A percentile compares a stretch with the other conserved stretches of the same genome.
Conservation (phyloP, 352 stramenopile species). For the Blastocystis sp. region DNA sequence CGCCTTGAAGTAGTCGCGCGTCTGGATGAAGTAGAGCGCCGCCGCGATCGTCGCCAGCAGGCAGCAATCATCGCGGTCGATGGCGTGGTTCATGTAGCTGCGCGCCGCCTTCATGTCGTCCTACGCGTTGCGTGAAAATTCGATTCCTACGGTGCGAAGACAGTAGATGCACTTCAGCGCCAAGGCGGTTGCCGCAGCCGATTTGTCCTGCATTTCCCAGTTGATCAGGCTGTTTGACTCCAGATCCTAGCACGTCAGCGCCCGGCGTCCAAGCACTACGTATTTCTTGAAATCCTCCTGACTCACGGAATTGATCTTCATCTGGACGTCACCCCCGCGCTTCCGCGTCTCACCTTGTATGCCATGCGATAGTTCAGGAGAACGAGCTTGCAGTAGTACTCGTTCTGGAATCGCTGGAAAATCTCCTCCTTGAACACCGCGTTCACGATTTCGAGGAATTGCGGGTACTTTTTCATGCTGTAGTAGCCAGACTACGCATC, state of each 20-base stretch:
- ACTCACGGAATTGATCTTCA: constrained; percentile 59
- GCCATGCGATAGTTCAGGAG: constrained; percentile 59
- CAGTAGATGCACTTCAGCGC: constrained; percentile 69
- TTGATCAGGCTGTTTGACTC: constrained; percentile 65
- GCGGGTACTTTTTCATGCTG: constrained; percentile 61
- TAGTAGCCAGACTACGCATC: constrained; percentile 54
- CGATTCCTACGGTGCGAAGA: constrained; percentile 24
- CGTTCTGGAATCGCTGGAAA: constrained; percentile 44
- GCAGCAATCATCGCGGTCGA: constrained; percentile 46
- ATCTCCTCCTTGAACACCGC: constrained; percentile 58
- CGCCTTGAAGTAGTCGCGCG: constrained; percentile 47
- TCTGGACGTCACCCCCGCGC: not conserved
- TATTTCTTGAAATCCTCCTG: constrained; percentile 58
- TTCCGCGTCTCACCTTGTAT: constrained; percentile 33
- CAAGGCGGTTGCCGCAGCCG: constrained; percentile 35
- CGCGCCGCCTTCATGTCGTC: constrained; percentile 55
- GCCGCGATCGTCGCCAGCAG: constrained; percentile 35
- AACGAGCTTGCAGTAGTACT: constrained; percentile 64
- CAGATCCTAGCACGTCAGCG: constrained; percentile 2
- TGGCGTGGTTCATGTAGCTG: constrained; percentile 46
- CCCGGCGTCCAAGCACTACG: not conserved
- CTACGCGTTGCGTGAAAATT: not conserved
- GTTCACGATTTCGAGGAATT: constrained; percentile 60
- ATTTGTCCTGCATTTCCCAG: constrained; percentile 23
- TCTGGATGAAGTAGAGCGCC: constrained; percentile 62